Evolutionary conservation across 768 basidiomycete species (phyloP).

Genomic region (Termitomyces sp.): DNA sequence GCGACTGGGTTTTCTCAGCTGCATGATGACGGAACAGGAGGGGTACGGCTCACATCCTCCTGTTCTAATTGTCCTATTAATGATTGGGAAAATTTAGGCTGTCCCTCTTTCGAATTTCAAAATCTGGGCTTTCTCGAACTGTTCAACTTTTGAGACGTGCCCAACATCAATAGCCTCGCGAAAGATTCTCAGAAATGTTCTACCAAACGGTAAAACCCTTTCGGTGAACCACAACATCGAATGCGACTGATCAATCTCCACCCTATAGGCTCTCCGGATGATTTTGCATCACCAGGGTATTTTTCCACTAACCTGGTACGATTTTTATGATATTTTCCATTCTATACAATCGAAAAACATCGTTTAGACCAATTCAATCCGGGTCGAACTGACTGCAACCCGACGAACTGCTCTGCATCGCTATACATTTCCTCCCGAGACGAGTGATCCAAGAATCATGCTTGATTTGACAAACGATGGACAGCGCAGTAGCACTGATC

Average conservation of each 20-base stretch:
- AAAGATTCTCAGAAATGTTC: conserved; percentile 42
- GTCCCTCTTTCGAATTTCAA: conserved; percentile 60
- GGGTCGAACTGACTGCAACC: conserved; percentile 56
- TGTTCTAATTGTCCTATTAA: neutral
- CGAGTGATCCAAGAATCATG: conserved; percentile 44
- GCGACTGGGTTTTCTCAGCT: conserved; percentile 59
- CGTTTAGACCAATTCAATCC: conserved; percentile 45
- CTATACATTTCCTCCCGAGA: conserved; percentile 47
- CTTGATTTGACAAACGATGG: conserved; percentile 64
- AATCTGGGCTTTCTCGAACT: conserved; percentile 47
- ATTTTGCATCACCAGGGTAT: conserved; percentile 60
- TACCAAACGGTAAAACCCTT: conserved; percentile 36
- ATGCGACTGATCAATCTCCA: neutral
- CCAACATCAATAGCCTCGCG: conserved; percentile 39
- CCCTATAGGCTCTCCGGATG: conserved; percentile 46
- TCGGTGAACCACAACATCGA: neutral
- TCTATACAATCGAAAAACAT: neutral
- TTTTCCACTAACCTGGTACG: conserved; percentile 54
- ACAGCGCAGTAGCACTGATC: conserved; percentile 43
- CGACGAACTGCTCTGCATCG: conserved; percentile 56
- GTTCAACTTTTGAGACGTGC: conserved; percentile 48
- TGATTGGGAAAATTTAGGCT: conserved; percentile 21
- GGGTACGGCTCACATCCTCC: conserved; percentile 28
- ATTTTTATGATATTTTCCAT: neutral
- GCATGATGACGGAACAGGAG: conserved; percentile 60